Conservation (phyloP, 495 filamentous ascomycete species). For the Hypoxylon lienhwacheense region DNA sequence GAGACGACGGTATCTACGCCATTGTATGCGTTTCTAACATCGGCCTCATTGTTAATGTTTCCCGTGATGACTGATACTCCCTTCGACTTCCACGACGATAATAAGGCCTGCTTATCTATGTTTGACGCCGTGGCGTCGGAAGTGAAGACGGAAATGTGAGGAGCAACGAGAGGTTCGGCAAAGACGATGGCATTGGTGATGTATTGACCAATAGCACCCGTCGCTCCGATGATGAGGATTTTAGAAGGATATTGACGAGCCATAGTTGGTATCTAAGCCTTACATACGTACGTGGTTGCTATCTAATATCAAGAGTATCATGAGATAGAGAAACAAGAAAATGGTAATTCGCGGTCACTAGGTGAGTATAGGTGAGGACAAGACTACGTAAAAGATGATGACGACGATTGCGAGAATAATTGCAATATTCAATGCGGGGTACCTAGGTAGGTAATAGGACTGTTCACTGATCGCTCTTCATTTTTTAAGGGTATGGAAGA, state of each 20-base stretch:
- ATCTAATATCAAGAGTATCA: neutral
- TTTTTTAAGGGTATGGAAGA: neutral
- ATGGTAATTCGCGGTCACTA: too few species aligned
- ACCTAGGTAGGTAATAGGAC: neutral
- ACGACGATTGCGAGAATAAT: too few species aligned
- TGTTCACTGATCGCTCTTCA: neutral
- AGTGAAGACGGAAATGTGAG: slow-evolving; percentile 64
- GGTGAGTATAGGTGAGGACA: too few species aligned
- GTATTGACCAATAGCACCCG: slow-evolving; percentile 66
- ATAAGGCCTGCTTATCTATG: slow-evolving; percentile 48
- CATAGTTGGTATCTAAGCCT: slow-evolving; percentile 22
- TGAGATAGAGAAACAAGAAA: too few species aligned
- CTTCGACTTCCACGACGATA: slow-evolving; percentile 52
- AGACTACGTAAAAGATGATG: too few species aligned
- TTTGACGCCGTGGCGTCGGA: slow-evolving; percentile 52
- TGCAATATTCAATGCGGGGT: slow-evolving; percentile 4
- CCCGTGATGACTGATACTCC: slow-evolving; percentile 63
- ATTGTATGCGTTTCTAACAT: slow-evolving; percentile 56
- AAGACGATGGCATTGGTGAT: slow-evolving; percentile 62
- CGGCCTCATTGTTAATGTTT: slow-evolving; percentile 54
- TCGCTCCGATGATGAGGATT: slow-evolving; percentile 70
- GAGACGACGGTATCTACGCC: slow-evolving; percentile 69
- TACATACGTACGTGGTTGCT: too few species aligned
- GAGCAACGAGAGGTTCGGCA: slow-evolving; percentile 53
- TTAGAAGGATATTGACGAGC: slow-evolving; percentile 46